phyloP scores from a whole-genome alignment of 164 flowering plant genomes.

The Stephania cephalantha region DNA sequence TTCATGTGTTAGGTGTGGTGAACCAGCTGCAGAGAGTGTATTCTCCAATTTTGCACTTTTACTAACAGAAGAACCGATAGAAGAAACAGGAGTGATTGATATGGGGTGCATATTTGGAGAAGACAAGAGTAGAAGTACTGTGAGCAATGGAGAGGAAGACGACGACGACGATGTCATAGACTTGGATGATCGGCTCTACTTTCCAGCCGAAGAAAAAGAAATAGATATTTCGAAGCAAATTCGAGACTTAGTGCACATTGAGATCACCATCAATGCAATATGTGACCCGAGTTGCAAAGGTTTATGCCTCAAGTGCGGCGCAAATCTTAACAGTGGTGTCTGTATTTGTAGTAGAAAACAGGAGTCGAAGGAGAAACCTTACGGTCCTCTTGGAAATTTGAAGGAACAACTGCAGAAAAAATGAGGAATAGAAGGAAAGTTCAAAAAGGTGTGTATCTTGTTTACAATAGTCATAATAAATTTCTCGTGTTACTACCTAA shows the following conservation, averaged over 20 bases:
- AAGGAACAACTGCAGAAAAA: constrained; percentile 43
- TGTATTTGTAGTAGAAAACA: constrained; percentile 48
- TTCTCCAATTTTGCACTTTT: constrained; percentile 73
- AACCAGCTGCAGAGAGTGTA: constrained; percentile 62
- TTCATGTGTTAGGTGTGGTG: constrained; percentile 56
- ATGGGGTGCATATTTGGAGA: constrained; percentile 52
- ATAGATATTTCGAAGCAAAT: constrained; percentile 83
- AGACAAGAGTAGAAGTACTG: constrained; percentile 22
- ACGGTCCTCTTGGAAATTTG: constrained; percentile 55
- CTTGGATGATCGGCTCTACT: constrained; percentile 69
- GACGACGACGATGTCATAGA: constrained; percentile 54
- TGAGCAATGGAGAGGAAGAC: constrained; percentile 12
- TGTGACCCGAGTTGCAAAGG: constrained; percentile 80
- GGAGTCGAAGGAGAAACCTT: constrained; percentile 26
- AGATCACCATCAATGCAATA: constrained; percentile 55
- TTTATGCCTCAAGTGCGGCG: constrained; percentile 67
- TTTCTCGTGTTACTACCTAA: too few species aligned
- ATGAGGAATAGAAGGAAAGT: not conserved
- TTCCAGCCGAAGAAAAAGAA: constrained; percentile 62
- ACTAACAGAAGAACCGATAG: constrained; percentile 68
- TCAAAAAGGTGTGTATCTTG: too few species aligned
- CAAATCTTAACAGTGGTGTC: constrained; percentile 48
- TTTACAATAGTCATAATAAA: too few species aligned
- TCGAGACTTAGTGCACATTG: constrained; percentile 76
- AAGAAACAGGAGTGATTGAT: constrained; percentile 53